Evolutionary conservation across 1,284 basidiomycete species (phyloP).

Genomic region (Termitomyces sp.): DNA sequence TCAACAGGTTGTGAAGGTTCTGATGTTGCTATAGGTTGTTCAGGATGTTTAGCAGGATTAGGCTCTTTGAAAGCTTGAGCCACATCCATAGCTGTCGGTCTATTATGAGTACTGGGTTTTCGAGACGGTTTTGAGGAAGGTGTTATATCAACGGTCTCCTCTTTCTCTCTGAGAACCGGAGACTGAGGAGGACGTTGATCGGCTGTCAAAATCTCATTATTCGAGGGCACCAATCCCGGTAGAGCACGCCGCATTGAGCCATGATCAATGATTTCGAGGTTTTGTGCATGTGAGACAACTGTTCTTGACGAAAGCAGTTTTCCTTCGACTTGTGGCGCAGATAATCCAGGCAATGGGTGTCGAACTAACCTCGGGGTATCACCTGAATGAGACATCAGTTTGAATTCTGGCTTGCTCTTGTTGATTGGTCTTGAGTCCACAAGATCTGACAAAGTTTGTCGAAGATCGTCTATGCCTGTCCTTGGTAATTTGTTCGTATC

Average conservation of each 20-base stretch:
- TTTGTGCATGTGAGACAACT: background rate
- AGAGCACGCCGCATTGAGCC: constrained; percentile 6
- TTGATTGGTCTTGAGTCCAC: background rate
- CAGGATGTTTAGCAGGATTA: constrained; percentile 2
- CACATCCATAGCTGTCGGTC: constrained; percentile 73
- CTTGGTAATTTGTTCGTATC: background rate
- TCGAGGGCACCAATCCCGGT: constrained; percentile 3
- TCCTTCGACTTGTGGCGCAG: background rate
- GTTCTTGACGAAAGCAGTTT: background rate
- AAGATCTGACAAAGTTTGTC: background rate
- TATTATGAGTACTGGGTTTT: constrained; percentile 59
- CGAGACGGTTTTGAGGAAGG: constrained; percentile 37
- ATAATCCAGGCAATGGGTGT: constrained; percentile 11
- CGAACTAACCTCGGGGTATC: constrained; percentile 7
- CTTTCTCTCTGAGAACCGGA: constrained; percentile 1
- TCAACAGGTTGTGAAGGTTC: constrained; percentile 7
- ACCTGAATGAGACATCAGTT: background rate
- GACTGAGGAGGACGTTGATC: background rate
- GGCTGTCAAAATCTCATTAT: background rate
- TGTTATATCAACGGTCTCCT: constrained; percentile 1
- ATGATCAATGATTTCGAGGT: background rate
- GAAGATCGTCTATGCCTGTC: background rate
- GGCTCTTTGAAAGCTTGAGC: constrained; percentile 51
- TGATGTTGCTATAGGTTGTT: background rate
- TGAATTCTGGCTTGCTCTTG: background rate